These are phyloP conservation scores for Penicillium turbatum DNA, from an alignment of 495 filamentous ascomycete species.

Conservation along the genomic window DNA sequence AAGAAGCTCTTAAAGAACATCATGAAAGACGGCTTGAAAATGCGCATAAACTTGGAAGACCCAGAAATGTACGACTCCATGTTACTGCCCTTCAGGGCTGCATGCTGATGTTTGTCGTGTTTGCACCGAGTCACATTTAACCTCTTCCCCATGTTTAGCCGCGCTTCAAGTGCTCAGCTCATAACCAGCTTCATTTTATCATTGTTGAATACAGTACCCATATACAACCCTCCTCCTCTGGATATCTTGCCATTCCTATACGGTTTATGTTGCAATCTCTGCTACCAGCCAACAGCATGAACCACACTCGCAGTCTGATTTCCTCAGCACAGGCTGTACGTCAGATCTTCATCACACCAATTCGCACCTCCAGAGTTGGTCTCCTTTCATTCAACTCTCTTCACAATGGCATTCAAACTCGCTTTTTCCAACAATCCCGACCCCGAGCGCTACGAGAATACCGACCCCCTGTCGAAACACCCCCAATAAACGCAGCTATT, in stretches of 20 bases:
- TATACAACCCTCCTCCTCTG: neutral
- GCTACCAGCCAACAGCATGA: conserved; percentile 24
- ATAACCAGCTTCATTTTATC: neutral
- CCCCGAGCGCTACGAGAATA: conserved; percentile 6
- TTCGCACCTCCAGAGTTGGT: conserved; percentile 14
- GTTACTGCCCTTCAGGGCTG: too few relatives aligned
- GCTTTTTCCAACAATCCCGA: conserved; percentile 12
- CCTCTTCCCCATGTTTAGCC: neutral
- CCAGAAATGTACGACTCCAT: too few relatives aligned
- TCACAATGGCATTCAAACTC: conserved; percentile 10
- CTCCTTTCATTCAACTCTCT: conserved; percentile 10
- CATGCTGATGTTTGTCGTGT: neutral
- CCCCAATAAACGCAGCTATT: conserved; percentile 53
- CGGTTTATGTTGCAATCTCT: neutral
- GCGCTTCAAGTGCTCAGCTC: neutral
- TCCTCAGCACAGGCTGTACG: conserved; percentile 39
- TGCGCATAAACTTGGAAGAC: too few relatives aligned
- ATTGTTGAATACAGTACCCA: neutral
- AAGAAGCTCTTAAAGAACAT: too few relatives aligned
- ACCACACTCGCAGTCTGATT: conserved; percentile 35
- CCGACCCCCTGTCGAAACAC: conserved; percentile 8
- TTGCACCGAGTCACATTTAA: neutral
- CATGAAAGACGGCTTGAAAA: too few relatives aligned
- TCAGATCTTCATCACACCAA: conserved; percentile 30
- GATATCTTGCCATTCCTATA: neutral